Evolutionary conservation across 495 filamentous ascomycete species (phyloP), one percentile per base, ranked within the genome.

Genomic region (Talaromyces adpressus): DNA sequence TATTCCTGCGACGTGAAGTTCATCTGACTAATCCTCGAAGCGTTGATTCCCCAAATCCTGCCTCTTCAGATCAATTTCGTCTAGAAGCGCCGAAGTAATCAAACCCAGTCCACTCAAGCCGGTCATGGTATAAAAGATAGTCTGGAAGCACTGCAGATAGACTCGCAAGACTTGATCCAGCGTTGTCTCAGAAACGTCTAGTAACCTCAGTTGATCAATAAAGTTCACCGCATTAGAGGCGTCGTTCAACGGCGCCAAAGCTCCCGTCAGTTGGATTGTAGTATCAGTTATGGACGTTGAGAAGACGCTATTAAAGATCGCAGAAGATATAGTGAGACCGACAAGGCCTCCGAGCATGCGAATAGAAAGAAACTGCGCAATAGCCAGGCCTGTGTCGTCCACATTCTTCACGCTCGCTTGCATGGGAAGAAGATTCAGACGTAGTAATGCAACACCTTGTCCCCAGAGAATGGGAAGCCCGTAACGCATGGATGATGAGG

Each of bases 311-410:
- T 56, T 56, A 16, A 56, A 56, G 1, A 56, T 56, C 1, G 52
- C 52, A 3, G 52, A 56, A 30, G 22, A 56, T 0, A 79, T 60
- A 1, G 79, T 70, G 12, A 79, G 72, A 8, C 76, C 77, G 14
- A 79, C 61, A 1, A 79, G 68, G 2, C 67, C 72, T 0, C 77
- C 77, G 18, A 79, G 70, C 22, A 79, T 66, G 1, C 77, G 77
- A 61, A 78, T 70, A 1, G 69, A 67, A 1, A 79, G 62, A 3
- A 79, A 53, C 5, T 73, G 59, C 5, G 72, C 76, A 23, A 72
- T 68, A 0, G 77, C 76, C 8, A 78, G 62, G 23, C 76, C 77
- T n/a, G 52, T 66, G 57, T 81, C 77, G 53, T 79, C 74, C 8
- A 74, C 52, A 16, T 56, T 56, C 23, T 56, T 56, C 20, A 56